phyloP scores from a whole-genome alignment of 108 stramenopile species.

The Cyclotella atomus region DNA sequence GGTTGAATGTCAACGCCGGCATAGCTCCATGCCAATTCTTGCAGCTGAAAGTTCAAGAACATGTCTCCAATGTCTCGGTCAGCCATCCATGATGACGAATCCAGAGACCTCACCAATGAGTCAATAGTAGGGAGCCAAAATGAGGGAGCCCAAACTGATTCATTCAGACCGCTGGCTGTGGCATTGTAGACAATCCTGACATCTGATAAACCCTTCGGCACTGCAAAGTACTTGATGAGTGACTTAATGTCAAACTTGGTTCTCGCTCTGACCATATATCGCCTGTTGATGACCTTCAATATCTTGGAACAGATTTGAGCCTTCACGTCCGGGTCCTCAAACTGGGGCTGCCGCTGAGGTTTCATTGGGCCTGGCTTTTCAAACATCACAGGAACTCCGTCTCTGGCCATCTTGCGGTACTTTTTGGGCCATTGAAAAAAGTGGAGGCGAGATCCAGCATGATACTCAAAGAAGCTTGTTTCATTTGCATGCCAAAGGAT shows the following conservation, averaged over 20 bases:
- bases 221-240: constrained; percentile 21
- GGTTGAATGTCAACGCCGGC: constrained; percentile 21
- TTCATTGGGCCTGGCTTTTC: constrained; percentile 1
- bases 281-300: background rate
- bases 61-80: constrained; percentile 45
- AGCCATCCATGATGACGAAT: background rate
- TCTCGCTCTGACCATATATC: background rate
- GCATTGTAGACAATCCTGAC: constrained; percentile 57
- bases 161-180: constrained; percentile 43
- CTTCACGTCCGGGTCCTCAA: background rate
- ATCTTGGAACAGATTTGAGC: background rate
- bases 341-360: background rate
- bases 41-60: constrained; percentile 39
- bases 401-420: constrained; percentile 3
- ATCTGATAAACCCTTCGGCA: constrained; percentile 40
- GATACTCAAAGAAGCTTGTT: constrained; percentile 4
- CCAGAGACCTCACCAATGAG: constrained; percentile 11
- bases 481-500: constrained; percentile 12
- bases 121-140: constrained; percentile 47
- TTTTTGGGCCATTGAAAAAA: constrained; percentile 5
- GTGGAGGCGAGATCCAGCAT: background rate
- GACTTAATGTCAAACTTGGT: background rate
- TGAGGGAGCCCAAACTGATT: constrained; percentile 29
- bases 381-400: constrained; percentile 7
- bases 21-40: background rate